Percentiles rank a stretch among this genome's conserved stretches.
phyloP scores from a whole-genome alignment of 2,329 filamentous ascomycete species.

The Verticillium nonalfalfae region DNA sequence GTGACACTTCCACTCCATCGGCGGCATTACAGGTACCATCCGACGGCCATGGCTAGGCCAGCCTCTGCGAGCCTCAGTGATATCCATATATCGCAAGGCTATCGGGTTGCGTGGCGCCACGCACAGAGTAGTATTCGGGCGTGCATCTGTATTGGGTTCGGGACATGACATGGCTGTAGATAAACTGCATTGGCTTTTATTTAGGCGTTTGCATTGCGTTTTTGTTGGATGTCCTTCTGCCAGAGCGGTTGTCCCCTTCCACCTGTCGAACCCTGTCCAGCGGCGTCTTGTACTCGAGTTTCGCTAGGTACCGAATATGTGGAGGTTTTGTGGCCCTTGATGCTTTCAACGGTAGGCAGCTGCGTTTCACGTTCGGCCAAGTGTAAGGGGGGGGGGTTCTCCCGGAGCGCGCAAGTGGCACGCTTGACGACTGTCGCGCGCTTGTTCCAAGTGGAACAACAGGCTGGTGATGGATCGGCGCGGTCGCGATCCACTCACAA shows the following conservation, averaged over 20 bases:
- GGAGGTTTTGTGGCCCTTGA: background rate
- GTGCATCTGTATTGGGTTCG: background rate
- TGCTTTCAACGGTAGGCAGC: background rate
- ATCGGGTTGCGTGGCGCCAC: background rate
- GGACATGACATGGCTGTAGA: background rate
- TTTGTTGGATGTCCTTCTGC: background rate
- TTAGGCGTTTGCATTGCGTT: no score
- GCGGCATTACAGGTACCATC: background rate
- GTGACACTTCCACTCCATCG: background rate
- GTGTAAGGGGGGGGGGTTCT: no score
- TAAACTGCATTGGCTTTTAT: background rate
- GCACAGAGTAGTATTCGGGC: background rate
- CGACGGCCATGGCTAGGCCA: background rate
- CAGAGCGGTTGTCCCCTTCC: background rate
- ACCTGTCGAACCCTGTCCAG: background rate
- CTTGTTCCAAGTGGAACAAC: background rate
- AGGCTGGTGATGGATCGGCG: background rate
- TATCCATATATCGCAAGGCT: background rate
- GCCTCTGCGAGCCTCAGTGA: background rate
- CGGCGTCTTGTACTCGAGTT: background rate
- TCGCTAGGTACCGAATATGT: background rate
- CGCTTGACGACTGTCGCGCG: background rate
- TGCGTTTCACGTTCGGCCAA: background rate
- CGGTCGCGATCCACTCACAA: background rate
- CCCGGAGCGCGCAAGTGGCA: background rate